A percentile compares a stretch with the other conserved stretches of the same genome.
Evolutionary conservation across 768 basidiomycete species (phyloP).

Genomic region (Solioccasus polychromus): DNA sequence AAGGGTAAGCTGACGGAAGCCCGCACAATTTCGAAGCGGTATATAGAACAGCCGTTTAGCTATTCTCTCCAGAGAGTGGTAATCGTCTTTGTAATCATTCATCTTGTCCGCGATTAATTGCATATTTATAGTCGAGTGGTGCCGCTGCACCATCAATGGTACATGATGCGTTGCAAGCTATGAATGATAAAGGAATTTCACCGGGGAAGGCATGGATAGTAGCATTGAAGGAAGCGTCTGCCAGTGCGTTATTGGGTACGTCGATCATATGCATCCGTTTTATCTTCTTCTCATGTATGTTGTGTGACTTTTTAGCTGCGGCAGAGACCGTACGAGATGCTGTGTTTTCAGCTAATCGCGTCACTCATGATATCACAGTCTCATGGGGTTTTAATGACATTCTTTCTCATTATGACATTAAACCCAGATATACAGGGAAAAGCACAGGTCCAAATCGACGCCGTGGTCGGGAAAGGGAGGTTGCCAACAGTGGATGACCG

Average conservation of each 20-base stretch:
- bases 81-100: background rate
- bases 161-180: background rate
- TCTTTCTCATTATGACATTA: conserved; percentile 3
- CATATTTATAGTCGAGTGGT: background rate
- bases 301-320: background rate
- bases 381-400: background rate
- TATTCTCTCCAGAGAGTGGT: background rate
- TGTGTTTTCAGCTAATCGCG: background rate
- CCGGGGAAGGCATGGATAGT: background rate
- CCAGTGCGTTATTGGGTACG: background rate
- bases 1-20: background rate
- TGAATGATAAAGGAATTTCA: background rate
- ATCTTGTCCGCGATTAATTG: background rate
- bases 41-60: conserved; percentile 2
- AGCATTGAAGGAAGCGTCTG: background rate
- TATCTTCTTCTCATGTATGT: too few relatives aligned
- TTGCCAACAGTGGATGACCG: conserved; percentile 13
- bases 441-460: conserved; percentile 7
- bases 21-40: background rate
- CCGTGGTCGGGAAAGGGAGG: conserved; percentile 11
- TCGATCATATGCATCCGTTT: background rate
- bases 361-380: background rate
- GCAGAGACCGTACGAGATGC: conserved; percentile 1
- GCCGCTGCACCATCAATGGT: background rate
- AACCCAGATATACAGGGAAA: conserved; percentile 10